Evolutionary conservation across 208 protist genomes (phyloP).

Genomic region (Borovskyia barvae): DNA sequence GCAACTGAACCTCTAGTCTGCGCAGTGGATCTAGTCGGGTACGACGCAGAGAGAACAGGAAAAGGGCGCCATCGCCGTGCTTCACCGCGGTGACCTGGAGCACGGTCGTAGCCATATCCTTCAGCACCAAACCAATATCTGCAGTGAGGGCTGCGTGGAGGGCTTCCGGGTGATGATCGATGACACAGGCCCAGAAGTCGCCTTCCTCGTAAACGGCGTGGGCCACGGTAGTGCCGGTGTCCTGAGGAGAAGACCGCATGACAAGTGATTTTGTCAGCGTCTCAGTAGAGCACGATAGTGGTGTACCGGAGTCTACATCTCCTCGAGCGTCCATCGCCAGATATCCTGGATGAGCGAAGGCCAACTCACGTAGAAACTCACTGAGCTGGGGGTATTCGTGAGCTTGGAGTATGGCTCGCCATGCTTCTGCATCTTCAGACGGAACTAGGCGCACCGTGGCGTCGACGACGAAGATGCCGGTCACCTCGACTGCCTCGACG

Average conservation of each 20-base stretch:
- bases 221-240: not conserved
- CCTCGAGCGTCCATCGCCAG: too few species aligned
- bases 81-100: not conserved
- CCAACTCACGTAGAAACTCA: slow-evolving; percentile 4
- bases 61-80: not conserved
- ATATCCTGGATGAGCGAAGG: too few species aligned
- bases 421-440: not conserved
- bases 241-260: too few species aligned
- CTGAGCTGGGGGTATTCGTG: slow-evolving; percentile 14
- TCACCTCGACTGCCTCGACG: slow-evolving; percentile 1
- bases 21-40: not conserved
- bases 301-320: too few species aligned
- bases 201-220: slow-evolving; percentile 13
- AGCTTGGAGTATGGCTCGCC: slow-evolving; percentile 2
- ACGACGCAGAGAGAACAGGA: slow-evolving; percentile 12
- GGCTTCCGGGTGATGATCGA: slow-evolving; percentile 2
- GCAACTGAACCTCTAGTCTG: slow-evolving; percentile 1
- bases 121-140: not conserved
- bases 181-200: slow-evolving; percentile 1
- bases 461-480: slow-evolving; percentile 5
- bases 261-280: too few species aligned
- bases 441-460: slow-evolving; percentile 11
- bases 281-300: too few species aligned
- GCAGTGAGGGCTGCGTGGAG: slow-evolving; percentile 1
- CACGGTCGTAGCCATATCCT: not conserved